Percentiles rank a stretch among this genome's conserved stretches.
Conservation (phyloP, 2,329 filamentous ascomycete species). For the Pseudogymnoascus pannorum region DNA sequence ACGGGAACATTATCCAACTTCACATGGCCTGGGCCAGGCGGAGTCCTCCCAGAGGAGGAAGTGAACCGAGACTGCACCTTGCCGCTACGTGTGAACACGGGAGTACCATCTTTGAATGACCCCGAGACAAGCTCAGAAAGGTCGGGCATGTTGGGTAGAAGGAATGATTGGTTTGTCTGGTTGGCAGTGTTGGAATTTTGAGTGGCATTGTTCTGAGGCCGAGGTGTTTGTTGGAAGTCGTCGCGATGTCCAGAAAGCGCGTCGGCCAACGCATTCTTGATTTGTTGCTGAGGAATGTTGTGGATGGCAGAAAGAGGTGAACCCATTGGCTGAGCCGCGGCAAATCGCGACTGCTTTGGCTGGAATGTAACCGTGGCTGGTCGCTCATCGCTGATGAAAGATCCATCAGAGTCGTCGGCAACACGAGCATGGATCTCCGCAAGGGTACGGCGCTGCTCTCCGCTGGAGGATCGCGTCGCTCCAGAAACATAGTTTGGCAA, state of each 20-base stretch:
- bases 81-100: conserved; percentile 43
- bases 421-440: conserved; percentile 50
- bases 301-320: conserved; percentile 33
- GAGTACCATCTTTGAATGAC: conserved; percentile 25
- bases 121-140: conserved; percentile 55
- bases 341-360: conserved; percentile 49
- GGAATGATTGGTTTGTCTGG: conserved; percentile 50
- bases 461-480: conserved; percentile 27
- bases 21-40: conserved; percentile 32
- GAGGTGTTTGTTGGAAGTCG: conserved; percentile 14
- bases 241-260: conserved; percentile 6
- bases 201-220: conserved; percentile 21
- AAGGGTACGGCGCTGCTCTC: conserved; percentile 39
- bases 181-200: conserved; percentile 35
- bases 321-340: conserved; percentile 33
- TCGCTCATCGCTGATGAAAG: conserved; percentile 42
- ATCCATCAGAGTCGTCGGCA: conserved; percentile 44
- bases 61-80: conserved; percentile 47
- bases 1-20: conserved; percentile 47
- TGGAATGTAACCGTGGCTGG: conserved; percentile 34
- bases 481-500: conserved; percentile 22
- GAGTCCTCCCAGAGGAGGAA: conserved; percentile 34
- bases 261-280: conserved; percentile 8
- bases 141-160: conserved; percentile 53
- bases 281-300: conserved; percentile 16